Base-by-base conservation (phyloP, 2,329 filamentous ascomycete species). In the Aspergillus arachidicola region DNA sequence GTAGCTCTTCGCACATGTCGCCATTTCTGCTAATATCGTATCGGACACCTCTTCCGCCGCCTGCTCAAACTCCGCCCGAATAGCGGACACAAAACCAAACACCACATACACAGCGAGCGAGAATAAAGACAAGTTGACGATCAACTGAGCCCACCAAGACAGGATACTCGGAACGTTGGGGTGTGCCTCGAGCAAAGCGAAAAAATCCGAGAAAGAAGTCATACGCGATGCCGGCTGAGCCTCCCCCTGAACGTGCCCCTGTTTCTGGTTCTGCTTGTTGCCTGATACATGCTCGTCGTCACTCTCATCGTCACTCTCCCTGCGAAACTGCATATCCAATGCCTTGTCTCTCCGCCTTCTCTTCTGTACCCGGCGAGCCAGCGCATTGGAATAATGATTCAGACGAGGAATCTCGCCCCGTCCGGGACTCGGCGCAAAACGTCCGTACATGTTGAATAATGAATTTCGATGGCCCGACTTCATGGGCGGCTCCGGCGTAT, bases 11-110 rank as follows among this genome's bases (percentile, higher is more conserved):
- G 86, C 85, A 75, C 95, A 99, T 7, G 84, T 82, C 1, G 87
- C 84, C 76, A 95, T 95, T 66, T 93, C 88, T 12, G 87, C 85
- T 64, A 94, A 79, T 26, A 95, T 86, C 16, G 87, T 86, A 2
- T 86, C 82, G n/a, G 88, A 87, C 14, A 88, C 89, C 60, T 88
- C 87, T 51, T 89, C 84, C 11, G 90, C 88, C 41, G 91, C 91
- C 58, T 90, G 87, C 64, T 88, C 83, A 38, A 97, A 89, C 75
- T 97, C 94, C 28, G 85, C 84, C 16, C 89, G 88, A 58, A 95
- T 87, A 10, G 91, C 90, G 16, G 84, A 81, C 67, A 91, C 86
- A 69, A 92, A 85, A 1, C 86, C 83, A 80, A 89, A 92, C 38
- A 92, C 82, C 50, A 92, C 82, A 76, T 90, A 94, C 46, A 85